These are phyloP conservation scores for Scheffersomyces parashehatae DNA, from an alignment of 1,139 yeast genomes.

Conservation along the genomic window DNA sequence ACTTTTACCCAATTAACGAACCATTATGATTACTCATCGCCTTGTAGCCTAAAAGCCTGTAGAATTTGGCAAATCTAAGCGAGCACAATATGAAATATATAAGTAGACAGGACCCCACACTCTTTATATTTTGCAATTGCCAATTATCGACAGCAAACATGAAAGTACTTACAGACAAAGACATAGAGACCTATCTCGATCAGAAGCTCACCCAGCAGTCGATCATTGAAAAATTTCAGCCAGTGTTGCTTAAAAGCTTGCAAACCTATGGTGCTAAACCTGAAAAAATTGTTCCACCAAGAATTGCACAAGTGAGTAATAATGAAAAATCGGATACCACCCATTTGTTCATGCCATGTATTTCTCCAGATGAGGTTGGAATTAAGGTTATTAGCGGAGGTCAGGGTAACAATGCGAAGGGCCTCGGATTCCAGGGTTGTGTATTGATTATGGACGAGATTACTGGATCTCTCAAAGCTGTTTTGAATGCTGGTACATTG, in stretches of 20 bases:
- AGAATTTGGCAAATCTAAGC: too few relatives aligned
- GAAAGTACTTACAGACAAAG: conserved; percentile 32
- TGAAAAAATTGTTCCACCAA: conserved; percentile 34
- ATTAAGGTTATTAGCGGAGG: conserved; percentile 54
- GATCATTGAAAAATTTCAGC: conserved; percentile 27
- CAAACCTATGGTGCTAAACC: conserved; percentile 22
- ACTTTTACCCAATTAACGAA: too few relatives aligned
- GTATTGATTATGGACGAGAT: conserved; percentile 50
- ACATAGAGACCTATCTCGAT: conserved; percentile 19
- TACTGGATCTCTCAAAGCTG: conserved; percentile 53
- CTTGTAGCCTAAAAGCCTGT: too few relatives aligned
- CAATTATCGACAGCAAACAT: conserved; percentile 10
- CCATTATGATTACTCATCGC: too few relatives aligned
- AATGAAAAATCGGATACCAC: conserved; percentile 34
- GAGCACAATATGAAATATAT: too few relatives aligned
- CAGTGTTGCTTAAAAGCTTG: conserved; percentile 26
- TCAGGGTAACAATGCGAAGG: conserved; percentile 30
- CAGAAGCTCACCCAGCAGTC: conserved; percentile 16
- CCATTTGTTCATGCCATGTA: conserved; percentile 67
- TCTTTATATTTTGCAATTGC: too few relatives aligned
- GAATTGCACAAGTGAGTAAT: conserved; percentile 30
- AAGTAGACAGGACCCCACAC: too few relatives aligned
- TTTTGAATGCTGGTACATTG: conserved; percentile 57
- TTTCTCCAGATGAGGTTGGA: conserved; percentile 49
- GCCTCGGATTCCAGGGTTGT: conserved; percentile 53